Conservation (phyloP, 2,329 filamentous ascomycete species). For the Mariannaea elegans region DNA sequence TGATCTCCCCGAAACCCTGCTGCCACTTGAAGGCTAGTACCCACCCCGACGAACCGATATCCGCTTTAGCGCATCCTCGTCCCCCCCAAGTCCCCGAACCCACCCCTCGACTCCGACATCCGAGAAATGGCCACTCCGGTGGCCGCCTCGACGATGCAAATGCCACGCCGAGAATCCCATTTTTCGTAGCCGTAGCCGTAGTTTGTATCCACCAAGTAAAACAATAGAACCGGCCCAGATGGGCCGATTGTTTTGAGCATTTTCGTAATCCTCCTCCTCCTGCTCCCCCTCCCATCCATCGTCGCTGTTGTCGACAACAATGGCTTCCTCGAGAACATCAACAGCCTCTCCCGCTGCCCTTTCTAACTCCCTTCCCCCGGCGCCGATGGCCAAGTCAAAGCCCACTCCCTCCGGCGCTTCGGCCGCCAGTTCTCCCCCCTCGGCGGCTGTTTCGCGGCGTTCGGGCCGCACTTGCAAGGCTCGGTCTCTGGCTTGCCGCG, state of each 20-base stretch:
- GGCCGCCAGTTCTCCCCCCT: background rate
- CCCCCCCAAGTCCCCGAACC: slow-evolving; percentile 11
- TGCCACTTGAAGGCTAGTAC: background rate
- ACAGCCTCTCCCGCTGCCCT: background rate
- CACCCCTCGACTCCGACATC: slow-evolving; percentile 17
- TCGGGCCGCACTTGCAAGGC: slow-evolving; percentile 39
- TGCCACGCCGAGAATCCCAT: too few relatives aligned
- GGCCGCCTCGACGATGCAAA: slow-evolving; percentile 22
- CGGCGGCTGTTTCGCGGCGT: slow-evolving; percentile 27
- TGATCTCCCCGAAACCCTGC: background rate
- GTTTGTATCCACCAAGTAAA: background rate
- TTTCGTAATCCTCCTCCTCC: background rate
- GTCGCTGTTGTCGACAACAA: background rate
- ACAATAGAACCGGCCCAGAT: too few relatives aligned
- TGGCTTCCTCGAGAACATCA: background rate
- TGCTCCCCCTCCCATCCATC: background rate
- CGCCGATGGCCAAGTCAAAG: slow-evolving; percentile 6
- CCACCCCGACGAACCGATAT: slow-evolving; percentile 21
- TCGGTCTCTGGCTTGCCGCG: slow-evolving; percentile 39
- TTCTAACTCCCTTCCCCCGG: background rate
- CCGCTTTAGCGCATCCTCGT: slow-evolving; percentile 4
- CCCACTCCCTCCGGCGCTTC: background rate
- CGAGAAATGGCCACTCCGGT: slow-evolving; percentile 32
- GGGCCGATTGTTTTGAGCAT: too few relatives aligned
- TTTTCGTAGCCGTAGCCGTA: too few relatives aligned